Conservation (phyloP, 2,329 filamentous ascomycete species). For the Alternaria hordeiaustralica region DNA sequence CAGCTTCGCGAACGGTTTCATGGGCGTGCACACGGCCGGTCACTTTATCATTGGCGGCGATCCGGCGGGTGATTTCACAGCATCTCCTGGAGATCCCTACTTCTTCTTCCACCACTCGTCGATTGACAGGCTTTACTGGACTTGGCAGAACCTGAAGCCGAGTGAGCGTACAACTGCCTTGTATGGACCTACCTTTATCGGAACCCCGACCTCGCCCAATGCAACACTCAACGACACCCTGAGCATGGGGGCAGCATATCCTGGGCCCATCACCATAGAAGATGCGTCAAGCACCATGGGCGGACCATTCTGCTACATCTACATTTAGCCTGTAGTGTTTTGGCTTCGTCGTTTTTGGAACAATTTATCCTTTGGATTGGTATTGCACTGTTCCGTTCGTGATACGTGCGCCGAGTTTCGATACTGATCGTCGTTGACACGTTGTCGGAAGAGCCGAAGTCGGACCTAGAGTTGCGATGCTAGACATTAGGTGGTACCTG, state of each 20-base stretch:
- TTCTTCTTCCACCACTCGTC: slow-evolving; percentile 54
- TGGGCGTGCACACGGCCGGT: slow-evolving; percentile 55
- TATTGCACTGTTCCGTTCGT: not conserved
- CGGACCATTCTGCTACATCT: slow-evolving; percentile 56
- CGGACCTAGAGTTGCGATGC: not conserved
- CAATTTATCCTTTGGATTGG: not conserved
- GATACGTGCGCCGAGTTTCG: not conserved
- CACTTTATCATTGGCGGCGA: slow-evolving; percentile 57
- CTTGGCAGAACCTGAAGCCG: slow-evolving; percentile 56
- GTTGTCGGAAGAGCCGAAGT: not conserved
- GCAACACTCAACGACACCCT: slow-evolving; percentile 53
- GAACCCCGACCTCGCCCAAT: slow-evolving; percentile 51
- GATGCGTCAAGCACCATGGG: slow-evolving; percentile 52
- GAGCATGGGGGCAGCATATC: slow-evolving; percentile 47
- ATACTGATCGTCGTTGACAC: not conserved
- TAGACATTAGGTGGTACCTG: not conserved
- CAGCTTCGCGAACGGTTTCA: slow-evolving; percentile 43
- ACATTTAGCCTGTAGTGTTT: slow-evolving; percentile 29
- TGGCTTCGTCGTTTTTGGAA: not conserved
- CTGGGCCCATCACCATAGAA: slow-evolving; percentile 41
- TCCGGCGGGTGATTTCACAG: slow-evolving; percentile 55
- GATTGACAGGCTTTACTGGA: slow-evolving; percentile 53
- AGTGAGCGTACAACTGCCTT: slow-evolving; percentile 47
- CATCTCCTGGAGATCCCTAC: slow-evolving; percentile 54
- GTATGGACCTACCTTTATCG: slow-evolving; percentile 50